phyloP scores from a whole-genome alignment of 225 moss, liverwort and hornwort genomes.

The Lunularia cruciata region DNA sequence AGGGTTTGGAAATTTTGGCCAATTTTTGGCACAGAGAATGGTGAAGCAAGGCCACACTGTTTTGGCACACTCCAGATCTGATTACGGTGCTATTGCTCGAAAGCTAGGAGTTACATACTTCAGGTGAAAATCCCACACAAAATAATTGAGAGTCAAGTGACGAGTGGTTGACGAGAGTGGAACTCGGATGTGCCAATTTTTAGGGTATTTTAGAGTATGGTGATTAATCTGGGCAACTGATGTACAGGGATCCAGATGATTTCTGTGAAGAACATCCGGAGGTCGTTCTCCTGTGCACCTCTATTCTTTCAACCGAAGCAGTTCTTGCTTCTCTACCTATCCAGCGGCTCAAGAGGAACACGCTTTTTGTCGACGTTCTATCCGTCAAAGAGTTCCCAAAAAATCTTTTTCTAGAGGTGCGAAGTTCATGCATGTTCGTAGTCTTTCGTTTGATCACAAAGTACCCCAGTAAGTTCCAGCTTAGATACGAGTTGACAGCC shows the following conservation, averaged over 20 bases:
- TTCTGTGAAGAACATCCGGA: constrained; percentile 99
- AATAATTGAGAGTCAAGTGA: background rate
- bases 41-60: constrained; percentile 83
- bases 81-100: constrained; percentile 58
- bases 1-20: constrained; percentile 92
- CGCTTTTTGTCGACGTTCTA: constrained; percentile 94
- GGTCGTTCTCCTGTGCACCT: constrained; percentile 86
- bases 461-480: no score
- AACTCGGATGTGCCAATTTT: no score
- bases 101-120: constrained; percentile 62
- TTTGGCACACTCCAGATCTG: constrained; percentile 83
- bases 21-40: constrained; percentile 79
- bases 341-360: constrained; percentile 87
- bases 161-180: no score
- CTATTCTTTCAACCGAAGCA: constrained; percentile 83
- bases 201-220: background rate
- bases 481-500: no score
- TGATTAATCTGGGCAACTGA: constrained; percentile 9
- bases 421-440: no score
- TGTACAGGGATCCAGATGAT: constrained; percentile 84
- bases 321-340: constrained; percentile 74
- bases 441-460: no score
- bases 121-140: constrained; percentile 28
- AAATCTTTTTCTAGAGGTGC: constrained; percentile 86
- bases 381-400: constrained; percentile 96